Evolutionary conservation across 2,329 filamentous ascomycete genomes (phyloP).

Genomic region (Teratosphaeria zuluensis): DNA sequence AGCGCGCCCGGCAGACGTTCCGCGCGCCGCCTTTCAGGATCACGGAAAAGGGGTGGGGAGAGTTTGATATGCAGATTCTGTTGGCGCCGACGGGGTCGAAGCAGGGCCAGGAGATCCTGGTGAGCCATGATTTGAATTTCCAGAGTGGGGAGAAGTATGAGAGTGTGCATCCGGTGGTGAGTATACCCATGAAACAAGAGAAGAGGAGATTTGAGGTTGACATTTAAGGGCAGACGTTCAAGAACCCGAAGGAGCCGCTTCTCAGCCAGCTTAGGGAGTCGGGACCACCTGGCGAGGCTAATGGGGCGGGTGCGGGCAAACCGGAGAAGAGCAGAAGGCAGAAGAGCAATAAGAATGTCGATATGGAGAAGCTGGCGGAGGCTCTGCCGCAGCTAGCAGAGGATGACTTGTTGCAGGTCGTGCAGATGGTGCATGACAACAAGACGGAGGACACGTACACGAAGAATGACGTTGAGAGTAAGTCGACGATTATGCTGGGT

Average conservation of each 20-base stretch:
- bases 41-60: conserved; percentile 92
- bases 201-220: not conserved
- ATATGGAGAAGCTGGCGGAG: conserved; percentile 96
- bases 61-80: conserved; percentile 90
- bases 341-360: conserved; percentile 42
- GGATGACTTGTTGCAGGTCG: conserved; percentile 87
- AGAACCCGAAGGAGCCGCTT: conserved; percentile 83
- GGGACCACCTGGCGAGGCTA: conserved; percentile 56
- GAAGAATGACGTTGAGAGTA: conserved; percentile 91
- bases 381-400: conserved; percentile 80
- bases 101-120: conserved; percentile 70
- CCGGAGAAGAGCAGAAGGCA: conserved; percentile 67
- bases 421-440: conserved; percentile 97
- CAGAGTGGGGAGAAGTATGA: conserved; percentile 64
- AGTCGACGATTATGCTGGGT: conserved; percentile 5
- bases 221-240: conserved; percentile 54
- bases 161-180: conserved; percentile 62
- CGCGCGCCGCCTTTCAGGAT: conserved; percentile 80
- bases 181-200: conserved; percentile 20
- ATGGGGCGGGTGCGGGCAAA: conserved; percentile 49
- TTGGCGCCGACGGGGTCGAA: conserved; percentile 61
- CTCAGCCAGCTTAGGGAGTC: conserved; percentile 71
- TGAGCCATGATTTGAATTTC: conserved; percentile 91
- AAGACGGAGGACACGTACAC: conserved; percentile 91
- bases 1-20: conserved; percentile 69